Evolutionary conservation across 2,329 filamentous ascomycete species (phyloP), one percentile per base, ranked within the genome.

Genomic region (Fusarium solani-melongenae): DNA sequence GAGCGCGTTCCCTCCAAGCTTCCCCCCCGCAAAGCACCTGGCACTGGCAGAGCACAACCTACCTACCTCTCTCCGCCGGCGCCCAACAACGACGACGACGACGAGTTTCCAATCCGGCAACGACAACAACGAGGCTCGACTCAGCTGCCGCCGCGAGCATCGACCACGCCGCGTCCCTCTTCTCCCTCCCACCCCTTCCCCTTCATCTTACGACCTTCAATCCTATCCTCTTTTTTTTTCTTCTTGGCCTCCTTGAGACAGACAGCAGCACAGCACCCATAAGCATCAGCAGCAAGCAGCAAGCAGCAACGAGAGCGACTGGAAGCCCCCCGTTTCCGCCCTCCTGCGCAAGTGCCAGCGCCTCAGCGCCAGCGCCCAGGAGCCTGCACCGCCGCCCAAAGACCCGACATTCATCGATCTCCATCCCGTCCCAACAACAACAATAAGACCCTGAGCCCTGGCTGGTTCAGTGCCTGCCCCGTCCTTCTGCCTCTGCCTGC

Each of bases 401-500:
- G 39, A 29, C 70, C 69, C 41, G 41, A 44, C 44, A 29, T 49
- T 24, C 44, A 49, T 49, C 44, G 41, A 44, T 44, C 41, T 24
- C 41, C 41, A 44, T 44, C 41, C 41, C 69, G 66, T 73, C 66
- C 67, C 75, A 67, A 73, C 58, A 60, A 67, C 75, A 67, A 73
- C 55, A 60, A 64, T 55, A 72, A 71, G 44, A 74, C 64, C 67
- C 67, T 70, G 71, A 74, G 76, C 69, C 70, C 78, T 79, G 78
- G 76, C 78, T 78, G 77, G 78, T 73, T 79, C 77, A 78, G 77
- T 73, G 77, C 75, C 76, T 76, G 51, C 62, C 20, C 44, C 44
- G 44, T 49, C 22, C 44, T 49, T 68, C 66, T 68, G 67, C 55
- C 57, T 62, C 69, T 67, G 69, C 68, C 63, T 70, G 62, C 56